Evolutionary conservation across 148 eudicot species (phyloP), one percentile per base, ranked within the genome.

Genomic region (Chenopodium quinoa): DNA sequence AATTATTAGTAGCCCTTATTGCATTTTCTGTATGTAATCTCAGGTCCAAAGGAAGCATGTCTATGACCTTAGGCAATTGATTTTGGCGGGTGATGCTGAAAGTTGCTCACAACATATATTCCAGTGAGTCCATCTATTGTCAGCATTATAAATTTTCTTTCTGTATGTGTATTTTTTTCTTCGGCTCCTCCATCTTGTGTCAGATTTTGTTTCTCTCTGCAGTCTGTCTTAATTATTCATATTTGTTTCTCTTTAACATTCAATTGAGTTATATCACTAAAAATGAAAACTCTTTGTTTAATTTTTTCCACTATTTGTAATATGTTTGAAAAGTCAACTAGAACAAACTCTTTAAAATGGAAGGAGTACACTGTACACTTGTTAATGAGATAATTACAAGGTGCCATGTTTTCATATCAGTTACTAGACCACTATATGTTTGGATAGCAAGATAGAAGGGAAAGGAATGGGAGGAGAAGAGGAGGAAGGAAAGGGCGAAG

Each of bases 11-110:
- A 76, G 80, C 71, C 56, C 56, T 64, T 46, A 75, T 34, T 71
- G 16, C n/a, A 50, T 22, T 75, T 64, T 56, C 48, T 67, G 47
- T 46, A 62, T 77, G 47, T 64, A 81, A 56, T 81, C 34, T 44
- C 92, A 96, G 99, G 98, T 96, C 80, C 99, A 96, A 85, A 89
- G 99, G 78, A 96, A 92, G 81, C 98, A 96, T 89, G 97, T 96
- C 31, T 96, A 96, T 82, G 89, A 91, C 78, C 94, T 96, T 70
- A 89, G 99, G 74, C 98, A 96, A 87, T 86, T 91, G 70, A 90
- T 96, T 72, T 90, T 96, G 87, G 84, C 88, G 1, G 99, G 98
- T 84, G 94, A 90, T 86, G 88, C 94, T 64, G 95, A 91, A 86
- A 89, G 94, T 87, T 89, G 92, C 79, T 89, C 99, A 54, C 89